These are phyloP conservation scores for Acanthochlamys bracteata DNA, from an alignment of 106 monocot genomes.

Conservation along the genomic window DNA sequence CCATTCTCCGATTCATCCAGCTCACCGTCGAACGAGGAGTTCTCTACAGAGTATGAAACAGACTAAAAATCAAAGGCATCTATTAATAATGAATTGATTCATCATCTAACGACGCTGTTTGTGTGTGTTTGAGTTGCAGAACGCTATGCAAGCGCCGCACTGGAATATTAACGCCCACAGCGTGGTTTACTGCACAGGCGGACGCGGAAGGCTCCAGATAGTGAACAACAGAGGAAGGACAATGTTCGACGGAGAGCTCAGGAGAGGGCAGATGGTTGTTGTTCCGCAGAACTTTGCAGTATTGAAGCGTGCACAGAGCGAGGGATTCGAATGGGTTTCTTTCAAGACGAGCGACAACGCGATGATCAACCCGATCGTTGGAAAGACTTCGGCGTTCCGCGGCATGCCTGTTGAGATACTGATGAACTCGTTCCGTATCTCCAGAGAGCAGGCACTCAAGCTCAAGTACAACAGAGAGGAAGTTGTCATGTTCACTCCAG, in stretches of 20 bases:
- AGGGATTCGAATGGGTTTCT: conserved; percentile 28
- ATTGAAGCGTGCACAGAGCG: conserved; percentile 14
- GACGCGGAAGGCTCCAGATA: conserved; percentile 20
- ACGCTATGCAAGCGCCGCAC: conserved; percentile 26
- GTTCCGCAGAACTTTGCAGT: conserved; percentile 52
- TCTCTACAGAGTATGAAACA: conserved; percentile 18
- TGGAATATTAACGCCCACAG: conserved; percentile 42
- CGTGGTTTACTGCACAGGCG: conserved; percentile 22
- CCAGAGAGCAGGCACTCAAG: conserved; percentile 9
- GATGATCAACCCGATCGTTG: conserved; percentile 15
- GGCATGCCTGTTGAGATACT: conserved; percentile 20
- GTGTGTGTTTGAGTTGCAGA: conserved; percentile 4
- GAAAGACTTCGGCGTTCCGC: conserved; percentile 17
- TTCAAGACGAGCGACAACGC: conserved; percentile 13
- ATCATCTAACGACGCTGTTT: too few relatives aligned
- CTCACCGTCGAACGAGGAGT: conserved; percentile 27
- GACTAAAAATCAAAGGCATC: too few relatives aligned
- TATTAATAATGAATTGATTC: too few relatives aligned
- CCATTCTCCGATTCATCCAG: conserved; percentile 32
- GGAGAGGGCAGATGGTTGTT: conserved; percentile 30
- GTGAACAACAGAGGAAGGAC: conserved; percentile 14
- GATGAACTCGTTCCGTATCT: conserved; percentile 16
- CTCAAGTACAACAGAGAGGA: conserved; percentile 21
- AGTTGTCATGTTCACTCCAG: conserved; percentile 14
- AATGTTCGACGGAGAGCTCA: conserved; percentile 28